Percentiles rank a stretch among this genome's conserved stretches.
phyloP scores from a whole-genome alignment of 140 eudicot species.

The Erigeron philadelphicus region DNA sequence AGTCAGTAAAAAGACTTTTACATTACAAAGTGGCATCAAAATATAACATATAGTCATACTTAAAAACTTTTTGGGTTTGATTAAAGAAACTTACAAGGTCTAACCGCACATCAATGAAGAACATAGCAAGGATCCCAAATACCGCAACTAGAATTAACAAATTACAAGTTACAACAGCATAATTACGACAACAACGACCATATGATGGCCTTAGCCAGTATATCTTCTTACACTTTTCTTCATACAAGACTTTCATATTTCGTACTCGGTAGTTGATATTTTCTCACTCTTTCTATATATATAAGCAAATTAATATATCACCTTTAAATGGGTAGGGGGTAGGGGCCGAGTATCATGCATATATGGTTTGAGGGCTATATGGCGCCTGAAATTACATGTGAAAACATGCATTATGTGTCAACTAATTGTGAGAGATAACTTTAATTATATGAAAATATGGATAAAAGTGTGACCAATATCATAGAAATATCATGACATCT shows the following conservation, averaged over 20 bases:
- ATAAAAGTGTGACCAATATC: too few relatives aligned
- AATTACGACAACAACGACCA: conserved; percentile 5
- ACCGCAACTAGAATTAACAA: conserved; percentile 10
- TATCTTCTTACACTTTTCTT: conserved; percentile 36
- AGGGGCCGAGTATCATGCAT: too few relatives aligned
- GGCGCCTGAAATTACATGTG: too few relatives aligned
- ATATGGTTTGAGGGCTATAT: too few relatives aligned
- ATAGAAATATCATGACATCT: too few relatives aligned
- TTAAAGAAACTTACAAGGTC: conserved; percentile 36
- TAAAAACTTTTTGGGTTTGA: too few relatives aligned
- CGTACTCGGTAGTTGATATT: not conserved
- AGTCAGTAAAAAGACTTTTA: not conserved
- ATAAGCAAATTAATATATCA: too few relatives aligned
- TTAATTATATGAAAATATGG: too few relatives aligned
- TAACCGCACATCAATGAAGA: conserved; percentile 28
- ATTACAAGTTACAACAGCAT: not conserved
- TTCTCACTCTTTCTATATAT: conserved; percentile 6
- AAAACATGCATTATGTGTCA: too few relatives aligned
- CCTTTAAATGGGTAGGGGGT: too few relatives aligned
- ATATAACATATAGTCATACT: not conserved
- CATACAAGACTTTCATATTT: conserved; percentile 29
- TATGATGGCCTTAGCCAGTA: conserved; percentile 39
- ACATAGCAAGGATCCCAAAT: conserved; percentile 21
- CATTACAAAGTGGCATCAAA: not conserved
- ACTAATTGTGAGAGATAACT: too few relatives aligned